Conservation (phyloP, 148 eudicot genomes). For the Linanthus parryae region DNA sequence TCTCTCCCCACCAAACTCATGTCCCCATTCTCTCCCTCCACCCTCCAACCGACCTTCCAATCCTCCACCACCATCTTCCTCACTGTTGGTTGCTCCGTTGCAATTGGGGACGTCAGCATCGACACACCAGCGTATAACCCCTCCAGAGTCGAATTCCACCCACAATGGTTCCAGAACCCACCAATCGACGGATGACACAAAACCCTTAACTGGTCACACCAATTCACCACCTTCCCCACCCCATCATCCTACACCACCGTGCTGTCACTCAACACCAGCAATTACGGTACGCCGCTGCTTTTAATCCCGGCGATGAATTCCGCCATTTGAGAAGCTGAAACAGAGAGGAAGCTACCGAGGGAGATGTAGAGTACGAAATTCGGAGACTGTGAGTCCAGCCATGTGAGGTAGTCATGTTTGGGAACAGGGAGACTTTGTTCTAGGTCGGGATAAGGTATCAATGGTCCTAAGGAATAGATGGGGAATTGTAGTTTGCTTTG, state of each 20-base stretch:
- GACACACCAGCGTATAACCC: background rate
- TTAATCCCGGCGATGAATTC: background rate
- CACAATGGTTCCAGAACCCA: slow-evolving; percentile 37
- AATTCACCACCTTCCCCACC: slow-evolving; percentile 17
- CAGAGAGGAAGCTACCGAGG: slow-evolving; percentile 1
- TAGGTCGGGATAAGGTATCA: background rate
- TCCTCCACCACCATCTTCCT: slow-evolving; percentile 35
- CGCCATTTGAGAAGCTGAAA: background rate
- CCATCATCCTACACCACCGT: too few relatives aligned
- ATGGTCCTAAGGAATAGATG: slow-evolving; percentile 4
- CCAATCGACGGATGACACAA: slow-evolving; percentile 27
- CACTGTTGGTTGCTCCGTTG: slow-evolving; percentile 23
- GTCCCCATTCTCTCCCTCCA: slow-evolving; percentile 10
- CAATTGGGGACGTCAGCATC: slow-evolving; percentile 4
- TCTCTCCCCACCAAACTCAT: slow-evolving; percentile 22
- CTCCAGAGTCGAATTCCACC: slow-evolving; percentile 28
- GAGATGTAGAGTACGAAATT: slow-evolving; percentile 1
- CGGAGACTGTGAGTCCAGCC: background rate
- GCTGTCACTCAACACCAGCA: background rate
- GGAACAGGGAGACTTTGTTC: background rate
- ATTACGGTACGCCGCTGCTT: background rate
- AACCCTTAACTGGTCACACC: slow-evolving; percentile 44
- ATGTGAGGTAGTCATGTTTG: background rate
- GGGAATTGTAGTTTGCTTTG: background rate
- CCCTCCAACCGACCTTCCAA: slow-evolving; percentile 36